These are phyloP conservation scores for Lichtheimia hyalospora DNA, from an alignment of 371 early-diverging fungal species.

Conservation along the genomic window DNA sequence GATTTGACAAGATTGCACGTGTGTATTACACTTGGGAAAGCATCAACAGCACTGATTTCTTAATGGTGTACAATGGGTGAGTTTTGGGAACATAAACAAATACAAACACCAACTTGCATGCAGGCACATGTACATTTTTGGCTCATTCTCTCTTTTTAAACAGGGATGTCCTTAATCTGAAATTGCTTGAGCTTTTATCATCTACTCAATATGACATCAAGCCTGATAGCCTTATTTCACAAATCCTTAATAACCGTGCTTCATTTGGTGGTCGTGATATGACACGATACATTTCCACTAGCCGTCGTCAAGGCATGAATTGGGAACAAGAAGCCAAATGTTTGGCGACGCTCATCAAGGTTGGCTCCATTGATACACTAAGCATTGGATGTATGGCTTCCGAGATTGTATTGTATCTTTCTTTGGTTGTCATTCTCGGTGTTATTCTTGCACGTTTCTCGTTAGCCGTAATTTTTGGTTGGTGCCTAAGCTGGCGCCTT, in stretches of 20 bases:
- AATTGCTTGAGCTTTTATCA: conserved; percentile 32
- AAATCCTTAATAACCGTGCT: conserved; percentile 16
- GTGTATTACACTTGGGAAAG: conserved; percentile 75
- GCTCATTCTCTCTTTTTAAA: not conserved
- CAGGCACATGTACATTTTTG: not conserved
- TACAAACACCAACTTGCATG: conserved; percentile 2
- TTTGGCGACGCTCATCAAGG: conserved; percentile 65
- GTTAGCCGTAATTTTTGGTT: conserved; percentile 76
- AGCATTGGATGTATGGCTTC: conserved; percentile 74
- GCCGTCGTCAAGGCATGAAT: conserved; percentile 11
- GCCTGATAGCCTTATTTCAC: conserved; percentile 27
- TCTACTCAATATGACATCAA: conserved; percentile 19
- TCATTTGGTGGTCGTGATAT: conserved; percentile 40
- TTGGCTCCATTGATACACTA: conserved; percentile 75
- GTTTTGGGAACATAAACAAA: not conserved
- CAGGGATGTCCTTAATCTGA: conserved; percentile 44
- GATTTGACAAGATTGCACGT: conserved; percentile 47
- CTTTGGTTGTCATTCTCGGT: conserved; percentile 56
- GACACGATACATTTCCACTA: conserved; percentile 30
- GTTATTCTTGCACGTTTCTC: conserved; percentile 65
- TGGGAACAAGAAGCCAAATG: conserved; percentile 59
- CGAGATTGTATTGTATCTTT: conserved; percentile 57
- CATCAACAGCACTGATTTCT: conserved; percentile 35
- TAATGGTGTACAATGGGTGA: conserved; percentile 74
- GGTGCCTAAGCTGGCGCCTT: conserved; percentile 66